These are phyloP conservation scores for Talaromyces sp. DNA, from an alignment of 2,329 filamentous ascomycete species.

Conservation along the genomic window DNA sequence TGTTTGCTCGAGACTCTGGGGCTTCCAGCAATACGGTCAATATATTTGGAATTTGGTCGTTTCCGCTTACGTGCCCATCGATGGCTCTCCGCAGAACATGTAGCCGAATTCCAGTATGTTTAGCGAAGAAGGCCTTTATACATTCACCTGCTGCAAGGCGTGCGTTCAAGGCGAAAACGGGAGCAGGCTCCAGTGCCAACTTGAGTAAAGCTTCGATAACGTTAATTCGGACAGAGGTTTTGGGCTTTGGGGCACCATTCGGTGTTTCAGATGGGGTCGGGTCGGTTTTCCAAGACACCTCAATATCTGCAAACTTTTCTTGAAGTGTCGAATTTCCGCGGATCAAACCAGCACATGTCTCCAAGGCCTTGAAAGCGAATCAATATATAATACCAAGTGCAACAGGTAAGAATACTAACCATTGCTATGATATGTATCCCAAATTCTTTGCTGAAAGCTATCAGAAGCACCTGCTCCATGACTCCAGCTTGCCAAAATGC, in stretches of 20 bases:
- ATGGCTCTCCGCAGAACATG: slow-evolving; percentile 89
- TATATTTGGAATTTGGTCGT: slow-evolving; percentile 82
- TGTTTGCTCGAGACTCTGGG: slow-evolving; percentile 53
- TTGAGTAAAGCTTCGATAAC: slow-evolving; percentile 92
- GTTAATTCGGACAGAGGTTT: slow-evolving; percentile 63
- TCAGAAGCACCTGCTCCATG: slow-evolving; percentile 70
- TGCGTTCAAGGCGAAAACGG: slow-evolving; percentile 67
- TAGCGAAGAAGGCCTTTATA: slow-evolving; percentile 85
- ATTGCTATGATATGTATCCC: slow-evolving; percentile 76
- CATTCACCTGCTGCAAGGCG: slow-evolving; percentile 83
- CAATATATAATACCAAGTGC: slow-evolving; percentile 4
- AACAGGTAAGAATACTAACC: slow-evolving; percentile 39
- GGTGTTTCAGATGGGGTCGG: slow-evolving; percentile 16
- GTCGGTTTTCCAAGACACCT: slow-evolving; percentile 51
- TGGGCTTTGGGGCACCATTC: slow-evolving; percentile 34
- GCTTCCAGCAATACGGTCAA: slow-evolving; percentile 73
- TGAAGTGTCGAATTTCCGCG: slow-evolving; percentile 73
- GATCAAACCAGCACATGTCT: slow-evolving; percentile 83
- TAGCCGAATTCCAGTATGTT: slow-evolving; percentile 71
- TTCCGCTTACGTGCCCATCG: slow-evolving; percentile 71
- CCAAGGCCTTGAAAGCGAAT: slow-evolving; percentile 56
- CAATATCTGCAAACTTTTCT: slow-evolving; percentile 81
- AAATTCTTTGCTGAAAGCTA: slow-evolving; percentile 71
- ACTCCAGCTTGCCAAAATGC: slow-evolving; percentile 81
- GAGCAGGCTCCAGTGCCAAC: slow-evolving; percentile 64